Base-by-base conservation (phyloP, 2,329 filamentous ascomycete genomes). In the Fusarium sp. region DNA sequence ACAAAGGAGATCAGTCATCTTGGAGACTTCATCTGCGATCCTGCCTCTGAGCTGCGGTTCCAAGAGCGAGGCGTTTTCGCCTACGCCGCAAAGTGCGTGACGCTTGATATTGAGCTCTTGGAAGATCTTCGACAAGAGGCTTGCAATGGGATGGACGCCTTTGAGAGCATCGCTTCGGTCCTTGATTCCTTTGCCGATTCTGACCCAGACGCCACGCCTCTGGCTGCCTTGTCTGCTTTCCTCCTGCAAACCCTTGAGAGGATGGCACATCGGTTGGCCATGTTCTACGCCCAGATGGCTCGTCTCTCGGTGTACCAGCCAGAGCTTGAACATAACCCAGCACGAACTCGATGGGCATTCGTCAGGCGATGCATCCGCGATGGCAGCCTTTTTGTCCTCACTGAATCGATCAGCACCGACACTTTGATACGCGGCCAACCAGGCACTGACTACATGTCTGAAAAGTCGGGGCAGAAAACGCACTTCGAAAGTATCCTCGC, bases 91-190 rank as follows among this genome's bases (percentile, higher is more conserved):
- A 77, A 75, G 50, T 80, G 78, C 3, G 80, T 84, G 0, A 74
- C 80, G 57, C 74, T 82, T 4, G 81, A 85, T 41, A 82, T 84
- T 47, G 78, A 79, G 49, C 77, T 85, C 2, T 75, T 85, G 4
- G 82, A 85, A 57, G 79, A 82, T 49, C 78, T 84, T 2, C 77
- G 82, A 7, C 78, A 81, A 43, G 82, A 84, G 59, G 80, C 79
- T 0, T 83, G 81, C 47, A 73, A 74, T 19, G 83, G 82, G 9
- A 85, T 85, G 80, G 82, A 85, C 56, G 82, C 82, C 1, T 83
- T 83, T 23, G 80, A 79, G 39, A 76, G 73, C 19, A 73, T 84
- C 25, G 77, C 78, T 62, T 49, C 60, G 0, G 53, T 55, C 1
- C 23, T 66, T 0, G 55, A 50, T 8, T 62, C 56, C 0, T 23